These are phyloP conservation scores for Paraleonurus japonicus DNA, from an alignment of 257 asterid species.

Conservation along the genomic window DNA sequence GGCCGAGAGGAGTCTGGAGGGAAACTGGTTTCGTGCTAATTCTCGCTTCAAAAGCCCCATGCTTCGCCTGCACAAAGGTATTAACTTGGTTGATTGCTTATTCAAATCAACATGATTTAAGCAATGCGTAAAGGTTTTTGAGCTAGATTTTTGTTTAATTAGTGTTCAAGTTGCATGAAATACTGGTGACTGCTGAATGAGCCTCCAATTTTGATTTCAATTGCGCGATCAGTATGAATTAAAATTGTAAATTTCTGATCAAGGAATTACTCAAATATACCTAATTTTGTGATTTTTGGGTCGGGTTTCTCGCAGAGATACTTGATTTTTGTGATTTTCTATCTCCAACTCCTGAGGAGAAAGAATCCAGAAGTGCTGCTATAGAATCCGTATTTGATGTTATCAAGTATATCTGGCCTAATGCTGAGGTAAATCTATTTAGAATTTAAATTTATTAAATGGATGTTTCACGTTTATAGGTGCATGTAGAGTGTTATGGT, in stretches of 20 bases:
- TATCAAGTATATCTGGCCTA: constrained; percentile 87
- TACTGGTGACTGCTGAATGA: background rate
- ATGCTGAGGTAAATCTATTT: constrained; percentile 54
- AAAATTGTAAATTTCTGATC: background rate
- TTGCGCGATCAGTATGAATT: background rate
- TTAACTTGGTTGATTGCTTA: background rate
- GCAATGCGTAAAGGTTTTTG: background rate
- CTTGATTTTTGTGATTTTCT: constrained; percentile 88
- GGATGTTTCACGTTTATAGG: background rate
- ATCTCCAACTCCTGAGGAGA: constrained; percentile 89
- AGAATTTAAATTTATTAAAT: background rate
- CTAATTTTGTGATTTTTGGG: constrained; percentile 27
- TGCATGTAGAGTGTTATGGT: constrained; percentile 11
- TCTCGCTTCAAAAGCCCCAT: constrained; percentile 76
- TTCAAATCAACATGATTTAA: background rate
- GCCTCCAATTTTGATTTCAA: constrained; percentile 6
- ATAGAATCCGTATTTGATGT: constrained; percentile 72
- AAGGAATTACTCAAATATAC: constrained; percentile 31
- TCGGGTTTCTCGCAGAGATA: constrained; percentile 60
- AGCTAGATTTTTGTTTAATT: background rate
- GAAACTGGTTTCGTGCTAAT: constrained; percentile 83
- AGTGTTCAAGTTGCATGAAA: constrained; percentile 9
- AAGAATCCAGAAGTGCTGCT: constrained; percentile 68
- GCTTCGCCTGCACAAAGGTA: constrained; percentile 95
- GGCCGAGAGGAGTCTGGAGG: constrained; percentile 57